Evolutionary conservation across 108 stramenopile species (phyloP), one percentile per base, ranked within the genome.

Genomic region (Cyclostephanos tholiformis): DNA sequence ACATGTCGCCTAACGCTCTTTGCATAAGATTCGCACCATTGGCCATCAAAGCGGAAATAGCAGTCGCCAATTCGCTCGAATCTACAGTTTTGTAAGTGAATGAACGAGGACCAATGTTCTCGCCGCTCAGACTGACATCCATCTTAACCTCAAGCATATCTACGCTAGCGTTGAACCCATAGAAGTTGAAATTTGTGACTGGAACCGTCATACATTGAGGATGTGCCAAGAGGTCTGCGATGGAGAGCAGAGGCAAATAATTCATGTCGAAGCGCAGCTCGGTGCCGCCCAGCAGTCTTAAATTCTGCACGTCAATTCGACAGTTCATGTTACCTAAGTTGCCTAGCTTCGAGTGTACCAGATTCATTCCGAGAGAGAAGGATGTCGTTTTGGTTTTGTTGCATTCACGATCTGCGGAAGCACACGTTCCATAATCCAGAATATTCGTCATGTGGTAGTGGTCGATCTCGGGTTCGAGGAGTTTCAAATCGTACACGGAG

Each of bases 101-200:
- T 48, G 71, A 52, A 22, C 62, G 29, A 19, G 67, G 51, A 23
- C 30, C 25, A 35, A 22, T 38, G 25, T 65, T 50, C 27, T 55
- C 49, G 53, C 63, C 56, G 12, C 11, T 60, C 65, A 80, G 13
- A 36, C 27, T 67, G 32, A 64, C 79, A 69, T 73, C 67, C 1
- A 80, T 52, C 19, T 65, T 36, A 12, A 80, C 23, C 17, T 69
- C 58, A 14, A 94, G 76, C 56, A 86, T 56, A 12, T 82, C 75
- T 46, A 87, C 68, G 16, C 87, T 88, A 14, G 74, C 80, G 59
- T 90, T 71, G 56, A 88, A 61, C 0, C 76, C 80, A 41, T 67
- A 77, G 32, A 77, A 82, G 17, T 59, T 41, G 27, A 77, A 59
- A 14, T 68, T 57, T 14, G 76, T 77, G 6, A 61, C 36, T 5